A percentile compares a stretch with the other conserved stretches of the same genome.
Conservation (phyloP, 2,329 filamentous ascomycete genomes). For the Chlorencoelia australis region DNA sequence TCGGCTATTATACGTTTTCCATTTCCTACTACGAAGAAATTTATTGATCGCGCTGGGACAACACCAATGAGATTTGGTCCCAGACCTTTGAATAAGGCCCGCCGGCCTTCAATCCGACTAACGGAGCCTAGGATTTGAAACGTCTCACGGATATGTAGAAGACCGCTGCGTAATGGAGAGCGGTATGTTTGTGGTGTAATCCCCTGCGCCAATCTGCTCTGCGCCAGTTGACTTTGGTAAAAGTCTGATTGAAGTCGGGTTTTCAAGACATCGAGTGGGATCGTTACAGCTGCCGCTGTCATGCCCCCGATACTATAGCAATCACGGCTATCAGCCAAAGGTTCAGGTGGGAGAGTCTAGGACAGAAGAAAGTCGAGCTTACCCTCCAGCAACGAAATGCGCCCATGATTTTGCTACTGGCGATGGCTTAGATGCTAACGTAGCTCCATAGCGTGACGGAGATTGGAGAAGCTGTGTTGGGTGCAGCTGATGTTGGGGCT, state of each 20-base stretch:
- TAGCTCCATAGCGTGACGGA: constrained; percentile 30
- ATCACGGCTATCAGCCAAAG: constrained; percentile 12
- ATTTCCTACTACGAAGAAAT: constrained; percentile 90
- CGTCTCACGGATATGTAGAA: constrained; percentile 75
- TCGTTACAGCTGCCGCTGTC: constrained; percentile 85
- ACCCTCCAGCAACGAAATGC: constrained; percentile 88
- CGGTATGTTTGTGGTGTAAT: constrained; percentile 44
- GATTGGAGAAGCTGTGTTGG: constrained; percentile 35
- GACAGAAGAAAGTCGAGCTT: constrained; percentile 28
- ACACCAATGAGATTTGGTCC: constrained; percentile 86
- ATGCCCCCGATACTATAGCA: constrained; percentile 67
- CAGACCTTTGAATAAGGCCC: constrained; percentile 85
- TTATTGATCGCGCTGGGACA: constrained; percentile 81
- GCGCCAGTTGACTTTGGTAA: constrained; percentile 74
- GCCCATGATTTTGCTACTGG: constrained; percentile 74
- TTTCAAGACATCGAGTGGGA: constrained; percentile 87
- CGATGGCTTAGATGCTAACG: constrained; percentile 28
- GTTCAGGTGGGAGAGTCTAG: neutral
- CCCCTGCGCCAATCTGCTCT: constrained; percentile 47
- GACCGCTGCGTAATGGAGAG: constrained; percentile 53
- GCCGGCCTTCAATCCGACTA: constrained; percentile 69
- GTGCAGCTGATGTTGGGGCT: constrained; percentile 9
- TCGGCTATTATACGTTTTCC: constrained; percentile 74
- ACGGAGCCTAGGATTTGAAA: constrained; percentile 77
- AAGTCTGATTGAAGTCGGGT: constrained; percentile 91